Evolutionary conservation across 2,329 filamentous ascomycete species (phyloP).

Genomic region (Endoconidiophora laricicola): DNA sequence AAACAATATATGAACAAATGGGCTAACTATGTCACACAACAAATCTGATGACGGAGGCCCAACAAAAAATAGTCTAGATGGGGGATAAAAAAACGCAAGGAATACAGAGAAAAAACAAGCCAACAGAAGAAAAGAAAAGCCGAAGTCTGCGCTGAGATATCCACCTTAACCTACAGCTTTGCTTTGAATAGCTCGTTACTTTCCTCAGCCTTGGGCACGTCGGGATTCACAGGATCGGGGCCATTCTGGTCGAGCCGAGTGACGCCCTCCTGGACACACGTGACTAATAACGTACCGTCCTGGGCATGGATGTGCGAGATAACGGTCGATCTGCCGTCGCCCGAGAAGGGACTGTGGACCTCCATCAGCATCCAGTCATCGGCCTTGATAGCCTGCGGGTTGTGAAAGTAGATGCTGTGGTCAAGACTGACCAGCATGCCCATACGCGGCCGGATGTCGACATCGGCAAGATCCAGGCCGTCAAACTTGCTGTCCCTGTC

Average conservation of each 20-base stretch:
- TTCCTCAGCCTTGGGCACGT: conserved; percentile 14
- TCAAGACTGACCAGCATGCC: conserved; percentile 80
- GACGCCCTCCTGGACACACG: conserved; percentile 57
- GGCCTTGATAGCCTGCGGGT: conserved; percentile 38
- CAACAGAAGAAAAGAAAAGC: too few species aligned
- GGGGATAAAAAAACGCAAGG: too few species aligned
- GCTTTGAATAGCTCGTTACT: too few species aligned
- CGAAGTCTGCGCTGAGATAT: too few species aligned
- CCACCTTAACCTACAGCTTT: too few species aligned
- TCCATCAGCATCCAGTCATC: conserved; percentile 69
- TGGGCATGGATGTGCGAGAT: conserved; percentile 55
- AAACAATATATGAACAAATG: too few species aligned
- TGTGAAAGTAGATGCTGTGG: conserved; percentile 55
- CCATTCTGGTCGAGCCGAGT: conserved; percentile 9
- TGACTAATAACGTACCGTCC: conserved; percentile 59
- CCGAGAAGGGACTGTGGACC: conserved; percentile 67
- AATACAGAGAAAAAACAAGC: too few species aligned
- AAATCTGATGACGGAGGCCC: too few species aligned
- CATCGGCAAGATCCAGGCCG: conserved; percentile 28
- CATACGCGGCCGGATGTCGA: conserved; percentile 37
- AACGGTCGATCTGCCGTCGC: conserved; percentile 60
- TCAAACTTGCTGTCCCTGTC: conserved; percentile 20
- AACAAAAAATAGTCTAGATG: too few species aligned
- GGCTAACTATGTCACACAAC: too few species aligned
- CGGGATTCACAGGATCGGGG: conserved; percentile 9